A percentile compares a stretch with the other conserved stretches of the same genome.
These are phyloP conservation scores for Capsicum pubescens DNA, from an alignment of 257 asterid species.

Conservation along the genomic window DNA sequence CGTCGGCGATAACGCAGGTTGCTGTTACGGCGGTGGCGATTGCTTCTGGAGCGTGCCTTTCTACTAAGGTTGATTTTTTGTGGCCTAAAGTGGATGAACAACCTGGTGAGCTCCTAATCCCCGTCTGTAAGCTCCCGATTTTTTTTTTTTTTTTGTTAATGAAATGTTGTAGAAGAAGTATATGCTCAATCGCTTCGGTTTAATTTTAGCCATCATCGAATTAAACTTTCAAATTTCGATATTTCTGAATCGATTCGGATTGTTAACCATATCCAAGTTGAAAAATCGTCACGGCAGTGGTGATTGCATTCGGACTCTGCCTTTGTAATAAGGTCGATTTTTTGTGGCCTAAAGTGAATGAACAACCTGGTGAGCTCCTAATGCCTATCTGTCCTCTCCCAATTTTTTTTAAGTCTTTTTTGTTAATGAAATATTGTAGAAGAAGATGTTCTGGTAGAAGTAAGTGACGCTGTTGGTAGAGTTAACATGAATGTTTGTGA, in stretches of 20 bases:
- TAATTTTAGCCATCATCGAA: no score
- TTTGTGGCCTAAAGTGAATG: constrained; percentile 91
- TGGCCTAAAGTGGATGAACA: constrained; percentile 92
- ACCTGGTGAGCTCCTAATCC: constrained; percentile 55
- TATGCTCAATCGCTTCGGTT: neutral
- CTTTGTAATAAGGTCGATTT: constrained; percentile 93
- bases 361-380: constrained; percentile 66
- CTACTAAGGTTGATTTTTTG: constrained; percentile 91
- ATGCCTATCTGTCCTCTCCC: neutral
- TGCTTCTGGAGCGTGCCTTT: constrained; percentile 97
- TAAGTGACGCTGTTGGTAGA: neutral
- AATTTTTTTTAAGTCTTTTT: neutral
- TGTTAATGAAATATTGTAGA: no score
- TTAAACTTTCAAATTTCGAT: no score
- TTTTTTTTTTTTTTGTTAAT: neutral
- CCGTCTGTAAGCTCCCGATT: no score
- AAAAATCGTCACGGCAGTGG: constrained; percentile 71
- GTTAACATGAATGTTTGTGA: neutral
- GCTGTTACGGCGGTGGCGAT: constrained; percentile 96
- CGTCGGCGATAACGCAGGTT: constrained; percentile 89
- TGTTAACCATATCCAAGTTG: no score
- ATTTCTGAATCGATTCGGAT: no score
- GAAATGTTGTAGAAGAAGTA: neutral
- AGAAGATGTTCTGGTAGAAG: neutral
- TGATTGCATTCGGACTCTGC: constrained; percentile 97